Evolutionary conservation across 345 rosid species (phyloP).

Genomic region (Camelina laxa): DNA sequence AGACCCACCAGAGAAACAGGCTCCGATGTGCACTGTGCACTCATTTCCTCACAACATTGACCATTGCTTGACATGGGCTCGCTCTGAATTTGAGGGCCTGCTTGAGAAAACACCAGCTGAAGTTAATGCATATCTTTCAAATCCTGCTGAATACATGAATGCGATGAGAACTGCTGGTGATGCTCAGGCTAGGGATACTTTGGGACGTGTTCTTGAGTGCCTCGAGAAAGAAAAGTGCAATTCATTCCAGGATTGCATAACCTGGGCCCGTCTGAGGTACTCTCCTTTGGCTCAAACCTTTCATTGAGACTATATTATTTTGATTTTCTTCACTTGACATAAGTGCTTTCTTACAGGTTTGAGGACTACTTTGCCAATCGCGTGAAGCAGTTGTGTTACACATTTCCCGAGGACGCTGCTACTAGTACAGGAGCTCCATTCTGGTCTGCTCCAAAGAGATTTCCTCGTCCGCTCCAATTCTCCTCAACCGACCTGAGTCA

Average conservation of each 20-base stretch:
- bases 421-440: slow-evolving; percentile 94
- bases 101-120: slow-evolving; percentile 93
- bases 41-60: slow-evolving; percentile 97
- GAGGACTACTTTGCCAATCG: slow-evolving; percentile 90
- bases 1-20: slow-evolving; percentile 97
- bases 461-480: slow-evolving; percentile 83
- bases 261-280: slow-evolving; percentile 88
- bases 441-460: slow-evolving; percentile 99
- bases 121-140: slow-evolving; percentile 77
- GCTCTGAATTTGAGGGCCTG: slow-evolving; percentile 92
- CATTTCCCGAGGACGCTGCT: slow-evolving; percentile 95
- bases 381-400: slow-evolving; percentile 79
- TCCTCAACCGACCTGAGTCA: slow-evolving; percentile 71
- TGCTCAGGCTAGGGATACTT: slow-evolving; percentile 85
- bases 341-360: slow-evolving; percentile 59
- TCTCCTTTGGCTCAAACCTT: neutral
- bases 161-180: slow-evolving; percentile 78
- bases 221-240: slow-evolving; percentile 80
- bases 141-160: slow-evolving; percentile 63
- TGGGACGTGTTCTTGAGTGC: slow-evolving; percentile 78
- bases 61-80: slow-evolving; percentile 95
- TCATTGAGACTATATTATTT: neutral
- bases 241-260: slow-evolving; percentile 79
- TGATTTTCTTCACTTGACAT: slow-evolving; percentile 12
- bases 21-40: slow-evolving; percentile 96